Base-by-base conservation (phyloP, 2,329 filamentous ascomycete genomes). In the Hypoxylon sp. region DNA sequence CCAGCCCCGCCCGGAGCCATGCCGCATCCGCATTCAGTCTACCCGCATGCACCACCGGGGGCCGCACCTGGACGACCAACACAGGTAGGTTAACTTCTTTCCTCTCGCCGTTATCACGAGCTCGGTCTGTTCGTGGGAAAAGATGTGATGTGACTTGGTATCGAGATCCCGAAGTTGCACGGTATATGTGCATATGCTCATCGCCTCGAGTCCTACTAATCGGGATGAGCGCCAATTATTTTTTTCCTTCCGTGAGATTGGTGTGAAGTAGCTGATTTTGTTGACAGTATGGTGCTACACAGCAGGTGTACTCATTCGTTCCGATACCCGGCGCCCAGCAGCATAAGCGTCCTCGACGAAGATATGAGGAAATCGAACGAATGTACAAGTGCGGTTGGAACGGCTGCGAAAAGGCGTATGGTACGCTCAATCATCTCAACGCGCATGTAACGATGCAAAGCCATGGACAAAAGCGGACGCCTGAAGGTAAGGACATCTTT, bases 341-440 rank as follows among this genome's bases (percentile, higher is more conserved):
- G 71, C 93, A 97, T 72, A 99, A 99, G 78, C 86, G 94, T 51
- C 94, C 94, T 8, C 84, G 94, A 59, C 82, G 94, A 65, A 85
- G 94, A 44, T 99, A 97, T 66, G 94, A 99, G 73, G 94, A 99
- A 71, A 99, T 99, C 64, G 94, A 99, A 77, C 87, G 94, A 69
- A 97, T 99, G 94, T 97, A 99, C 79, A 97, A 97, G 74, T 99
- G 94, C 69, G 94, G 93, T 17, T 97, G 91, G 90, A 93, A 97
- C 61, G 92, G 92, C 6, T 99, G 94, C 69, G 94, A 99, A 74
- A 99, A 99, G 76, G 94, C 94, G 2, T 99, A 99, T 64, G 94
- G 94, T 53, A 99, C 94, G 36, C 76, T 99, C 56, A 99, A 99
- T 72, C 94, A 99, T 71, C 73, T 99, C 63, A 99, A 99, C 69